A percentile compares a stretch with the other conserved stretches of the same genome.
These are phyloP conservation scores for Novymonas esmeraldas DNA, from an alignment of 208 protist species.

Conservation along the genomic window DNA sequence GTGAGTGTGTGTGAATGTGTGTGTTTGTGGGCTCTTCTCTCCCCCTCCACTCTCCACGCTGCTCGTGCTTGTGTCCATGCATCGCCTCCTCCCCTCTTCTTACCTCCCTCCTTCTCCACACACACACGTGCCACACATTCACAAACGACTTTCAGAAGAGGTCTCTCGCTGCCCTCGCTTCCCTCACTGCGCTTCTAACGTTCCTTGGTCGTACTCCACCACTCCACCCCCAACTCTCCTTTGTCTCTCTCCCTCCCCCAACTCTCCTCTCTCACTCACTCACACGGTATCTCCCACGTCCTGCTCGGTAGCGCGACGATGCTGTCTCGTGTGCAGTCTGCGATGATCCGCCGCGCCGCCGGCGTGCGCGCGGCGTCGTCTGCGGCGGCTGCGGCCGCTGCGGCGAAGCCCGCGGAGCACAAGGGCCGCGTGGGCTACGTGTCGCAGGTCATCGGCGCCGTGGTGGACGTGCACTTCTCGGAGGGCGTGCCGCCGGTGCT, in stretches of 20 bases:
- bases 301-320: constrained; percentile 17
- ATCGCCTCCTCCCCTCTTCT: too few species aligned
- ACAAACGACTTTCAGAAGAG: too few species aligned
- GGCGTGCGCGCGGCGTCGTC: constrained; percentile 33
- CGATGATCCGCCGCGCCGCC: constrained; percentile 39
- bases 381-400: constrained; percentile 17
- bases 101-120: too few species aligned
- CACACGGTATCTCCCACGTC: neutral
- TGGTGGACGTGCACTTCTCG: constrained; percentile 98
- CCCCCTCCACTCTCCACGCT: too few species aligned
- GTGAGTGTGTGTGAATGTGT: too few species aligned
- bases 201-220: too few species aligned
- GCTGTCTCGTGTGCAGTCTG: constrained; percentile 67
- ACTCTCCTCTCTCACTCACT: neutral
- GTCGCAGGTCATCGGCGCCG: constrained; percentile 97
- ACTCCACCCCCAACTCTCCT: neutral
- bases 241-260: neutral
- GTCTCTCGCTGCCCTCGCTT: too few species aligned
- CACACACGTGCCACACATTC: too few species aligned
- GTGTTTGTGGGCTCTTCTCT: too few species aligned
- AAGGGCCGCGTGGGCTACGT: constrained; percentile 85
- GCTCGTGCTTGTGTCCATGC: too few species aligned
- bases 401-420: constrained; percentile 57
- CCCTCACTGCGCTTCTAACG: neutral
- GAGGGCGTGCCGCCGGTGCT: constrained; percentile 96